phyloP scores from a whole-genome alignment of 2,329 filamentous ascomycete genomes.

The Xylariomycetidae sp. region DNA sequence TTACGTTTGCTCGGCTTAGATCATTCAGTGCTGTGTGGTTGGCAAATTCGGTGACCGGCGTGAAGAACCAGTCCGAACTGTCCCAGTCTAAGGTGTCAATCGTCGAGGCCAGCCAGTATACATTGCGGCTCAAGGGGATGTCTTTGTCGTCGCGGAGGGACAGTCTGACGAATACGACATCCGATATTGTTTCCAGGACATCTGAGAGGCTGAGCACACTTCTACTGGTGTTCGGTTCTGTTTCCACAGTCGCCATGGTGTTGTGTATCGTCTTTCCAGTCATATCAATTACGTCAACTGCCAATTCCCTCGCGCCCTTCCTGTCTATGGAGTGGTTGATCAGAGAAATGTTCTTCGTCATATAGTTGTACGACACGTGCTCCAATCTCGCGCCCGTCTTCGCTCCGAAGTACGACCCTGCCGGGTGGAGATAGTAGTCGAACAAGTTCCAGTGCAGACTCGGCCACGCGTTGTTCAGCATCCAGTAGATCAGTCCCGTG shows the following conservation, averaged over 20 bases:
- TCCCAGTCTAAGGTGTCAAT: conserved; percentile 51
- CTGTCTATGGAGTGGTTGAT: conserved; percentile 48
- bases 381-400: conserved; percentile 47
- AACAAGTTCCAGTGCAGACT: conserved; percentile 62
- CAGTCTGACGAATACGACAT: conserved; percentile 48
- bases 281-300: conserved; percentile 44
- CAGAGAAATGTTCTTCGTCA: conserved; percentile 39
- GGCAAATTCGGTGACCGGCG: conserved; percentile 48
- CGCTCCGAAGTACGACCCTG: conserved; percentile 55
- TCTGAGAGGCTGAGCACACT: conserved; percentile 28
- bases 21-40: conserved; percentile 41
- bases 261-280: conserved; percentile 38
- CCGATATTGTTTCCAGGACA: conserved; percentile 28
- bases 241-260: conserved; percentile 26
- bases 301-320: conserved; percentile 36
- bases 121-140: conserved; percentile 46
- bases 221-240: conserved; percentile 41
- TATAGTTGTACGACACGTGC: conserved; percentile 53
- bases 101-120: conserved; percentile 52
- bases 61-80: conserved; percentile 54
- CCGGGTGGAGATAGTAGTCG: conserved; percentile 57
- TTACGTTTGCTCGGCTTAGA: conserved; percentile 34
- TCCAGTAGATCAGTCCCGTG: conserved; percentile 63
- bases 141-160: conserved; percentile 32
- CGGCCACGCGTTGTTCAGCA: conserved; percentile 63